Evolutionary conservation across 352 stramenopile species (phyloP).

Genomic region (Pythium brachiatum): DNA sequence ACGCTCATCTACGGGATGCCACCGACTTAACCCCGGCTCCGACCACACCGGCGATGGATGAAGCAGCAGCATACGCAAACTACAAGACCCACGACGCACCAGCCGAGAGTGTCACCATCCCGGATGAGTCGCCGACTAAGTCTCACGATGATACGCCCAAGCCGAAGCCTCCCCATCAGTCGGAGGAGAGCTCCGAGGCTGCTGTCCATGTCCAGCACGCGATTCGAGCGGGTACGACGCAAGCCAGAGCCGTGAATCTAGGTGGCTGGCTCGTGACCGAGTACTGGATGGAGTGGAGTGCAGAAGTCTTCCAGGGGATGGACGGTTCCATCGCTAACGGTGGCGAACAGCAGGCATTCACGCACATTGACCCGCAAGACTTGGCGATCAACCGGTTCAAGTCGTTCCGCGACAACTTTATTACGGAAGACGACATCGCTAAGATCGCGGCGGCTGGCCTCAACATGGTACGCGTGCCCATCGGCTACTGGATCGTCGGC

Average conservation of each 20-base stretch:
- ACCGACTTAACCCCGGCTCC: background rate
- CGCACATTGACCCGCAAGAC: conserved; percentile 1
- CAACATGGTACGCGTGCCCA: conserved; percentile 73
- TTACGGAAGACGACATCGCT: conserved; percentile 59
- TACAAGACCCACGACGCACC: background rate
- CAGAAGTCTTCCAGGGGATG: conserved; percentile 16
- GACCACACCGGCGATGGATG: background rate
- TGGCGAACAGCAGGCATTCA: conserved; percentile 19
- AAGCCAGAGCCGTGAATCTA: conserved; percentile 27
- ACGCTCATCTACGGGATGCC: background rate
- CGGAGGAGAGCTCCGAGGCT: background rate
- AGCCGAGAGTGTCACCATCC: background rate
- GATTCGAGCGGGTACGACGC: conserved; percentile 15
- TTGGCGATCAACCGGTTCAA: conserved; percentile 7
- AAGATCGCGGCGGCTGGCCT: conserved; percentile 50
- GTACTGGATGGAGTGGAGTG: conserved; percentile 26
- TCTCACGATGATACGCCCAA: background rate
- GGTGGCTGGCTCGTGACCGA: conserved; percentile 31
- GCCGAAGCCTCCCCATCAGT: background rate
- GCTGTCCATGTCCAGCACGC: conserved; percentile 13
- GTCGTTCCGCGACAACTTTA: conserved; percentile 55
- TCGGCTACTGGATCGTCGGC: conserved; percentile 74
- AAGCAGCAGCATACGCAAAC: background rate
- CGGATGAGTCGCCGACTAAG: background rate
- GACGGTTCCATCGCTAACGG: background rate